Conservation (phyloP, 108 stramenopile genomes). For the Skeletonema grethae region DNA sequence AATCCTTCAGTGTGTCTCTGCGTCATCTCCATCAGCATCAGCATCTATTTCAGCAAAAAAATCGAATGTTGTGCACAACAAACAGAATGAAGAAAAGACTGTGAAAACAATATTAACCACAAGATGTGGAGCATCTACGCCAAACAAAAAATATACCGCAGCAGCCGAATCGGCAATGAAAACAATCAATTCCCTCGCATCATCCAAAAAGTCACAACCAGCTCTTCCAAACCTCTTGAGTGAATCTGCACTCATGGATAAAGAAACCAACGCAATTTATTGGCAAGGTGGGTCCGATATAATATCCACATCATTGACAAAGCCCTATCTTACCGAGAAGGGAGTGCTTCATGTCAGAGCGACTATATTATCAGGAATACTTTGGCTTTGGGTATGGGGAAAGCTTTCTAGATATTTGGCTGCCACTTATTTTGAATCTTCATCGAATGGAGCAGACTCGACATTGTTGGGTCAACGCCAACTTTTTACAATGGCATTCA, state of each 20-base stretch:
- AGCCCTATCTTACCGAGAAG: slow-evolving; percentile 36
- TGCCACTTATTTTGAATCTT: slow-evolving; percentile 25
- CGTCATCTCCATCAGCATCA: neutral
- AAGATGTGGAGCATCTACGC: neutral
- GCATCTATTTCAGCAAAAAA: neutral
- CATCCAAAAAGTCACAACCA: neutral
- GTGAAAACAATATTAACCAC: neutral
- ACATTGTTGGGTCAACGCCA: neutral
- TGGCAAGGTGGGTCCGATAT: slow-evolving; percentile 72
- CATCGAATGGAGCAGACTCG: neutral
- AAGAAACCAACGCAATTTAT: slow-evolving; percentile 75
- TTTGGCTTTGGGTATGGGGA: slow-evolving; percentile 54
- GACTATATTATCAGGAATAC: slow-evolving; percentile 26
- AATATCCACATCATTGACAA: slow-evolving; percentile 40
- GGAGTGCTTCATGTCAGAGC: slow-evolving; percentile 50
- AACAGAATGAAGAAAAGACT: too few relatives aligned
- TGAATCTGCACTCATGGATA: slow-evolving; percentile 77
- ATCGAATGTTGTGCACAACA: too few relatives aligned
- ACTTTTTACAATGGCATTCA: slow-evolving; percentile 7
- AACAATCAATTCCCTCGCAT: slow-evolving; percentile 27
- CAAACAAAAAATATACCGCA: slow-evolving; percentile 29
- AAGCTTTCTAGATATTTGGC: slow-evolving; percentile 26
- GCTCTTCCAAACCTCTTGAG: slow-evolving; percentile 12
- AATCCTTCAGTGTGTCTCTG: neutral
- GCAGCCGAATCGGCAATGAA: slow-evolving; percentile 27